phyloP scores from a whole-genome alignment of 176 grass and related monocot genomes.

The Leersia perrieri region DNA sequence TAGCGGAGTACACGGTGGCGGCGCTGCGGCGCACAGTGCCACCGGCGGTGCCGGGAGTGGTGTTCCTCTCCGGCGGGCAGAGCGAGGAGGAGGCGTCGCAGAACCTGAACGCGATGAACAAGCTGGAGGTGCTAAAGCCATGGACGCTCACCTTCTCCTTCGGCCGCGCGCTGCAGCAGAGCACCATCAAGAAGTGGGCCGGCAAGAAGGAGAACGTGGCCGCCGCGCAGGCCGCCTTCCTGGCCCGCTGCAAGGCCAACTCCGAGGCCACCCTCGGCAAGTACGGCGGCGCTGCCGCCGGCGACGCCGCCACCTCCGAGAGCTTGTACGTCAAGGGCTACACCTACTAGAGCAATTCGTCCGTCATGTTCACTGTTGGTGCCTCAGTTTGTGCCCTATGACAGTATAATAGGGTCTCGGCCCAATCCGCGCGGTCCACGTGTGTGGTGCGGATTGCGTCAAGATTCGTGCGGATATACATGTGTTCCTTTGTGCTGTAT shows the following conservation, averaged over 20 bases:
- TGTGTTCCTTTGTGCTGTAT: not conserved
- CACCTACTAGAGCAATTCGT: constrained; percentile 60
- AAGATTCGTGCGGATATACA: constrained; percentile 31
- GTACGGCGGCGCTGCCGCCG: constrained; percentile 47
- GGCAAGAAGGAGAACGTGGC: constrained; percentile 81
- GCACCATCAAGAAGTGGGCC: constrained; percentile 95
- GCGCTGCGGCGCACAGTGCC: constrained; percentile 85
- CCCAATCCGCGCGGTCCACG: not conserved
- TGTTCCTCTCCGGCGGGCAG: constrained; percentile 93
- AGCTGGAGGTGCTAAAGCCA: constrained; percentile 76
- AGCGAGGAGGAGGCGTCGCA: constrained; percentile 84
- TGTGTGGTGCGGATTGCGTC: not conserved
- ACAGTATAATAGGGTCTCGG: not conserved
- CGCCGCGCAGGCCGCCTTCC: constrained; percentile 65
- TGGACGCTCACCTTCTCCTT: constrained; percentile 95
- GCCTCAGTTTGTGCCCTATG: not conserved
- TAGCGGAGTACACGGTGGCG: constrained; percentile 77
- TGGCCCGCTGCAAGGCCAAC: constrained; percentile 85
- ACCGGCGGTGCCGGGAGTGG: constrained; percentile 75
- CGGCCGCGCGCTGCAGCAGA: constrained; percentile 87
- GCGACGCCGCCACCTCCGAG: constrained; percentile 74
- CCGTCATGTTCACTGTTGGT: too few species aligned
- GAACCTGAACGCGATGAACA: constrained; percentile 94
- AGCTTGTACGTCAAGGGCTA: constrained; percentile 85
- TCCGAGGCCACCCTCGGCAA: constrained; percentile 75